These are phyloP conservation scores for Coprinopsis marcescibilis DNA, from an alignment of 768 basidiomycete species.

Conservation along the genomic window DNA sequence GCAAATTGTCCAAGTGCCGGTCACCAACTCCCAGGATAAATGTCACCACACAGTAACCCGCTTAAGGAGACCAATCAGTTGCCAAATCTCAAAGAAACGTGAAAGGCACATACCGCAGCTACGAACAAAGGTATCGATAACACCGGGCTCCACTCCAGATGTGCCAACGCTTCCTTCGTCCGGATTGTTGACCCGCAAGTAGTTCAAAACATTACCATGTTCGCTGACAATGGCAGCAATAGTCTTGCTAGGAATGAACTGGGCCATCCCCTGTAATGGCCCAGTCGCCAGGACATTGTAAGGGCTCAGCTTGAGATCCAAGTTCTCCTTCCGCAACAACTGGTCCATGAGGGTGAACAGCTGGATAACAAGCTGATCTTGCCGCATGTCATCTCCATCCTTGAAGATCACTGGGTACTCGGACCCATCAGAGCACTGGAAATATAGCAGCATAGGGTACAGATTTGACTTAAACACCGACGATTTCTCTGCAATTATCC, in stretches of 20 bases:
- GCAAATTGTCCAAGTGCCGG: constrained; percentile 91
- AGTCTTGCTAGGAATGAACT: constrained; percentile 94
- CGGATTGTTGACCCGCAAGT: constrained; percentile 78
- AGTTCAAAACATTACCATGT: constrained; percentile 82
- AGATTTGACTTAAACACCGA: constrained; percentile 97
- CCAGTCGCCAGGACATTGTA: constrained; percentile 94
- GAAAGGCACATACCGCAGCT: constrained; percentile 73
- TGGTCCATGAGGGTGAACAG: constrained; percentile 98
- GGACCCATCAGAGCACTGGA: constrained; percentile 76
- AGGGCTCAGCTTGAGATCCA: constrained; percentile 87
- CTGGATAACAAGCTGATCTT: constrained; percentile 97
- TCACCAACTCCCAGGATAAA: constrained; percentile 96
- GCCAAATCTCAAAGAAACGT: not conserved
- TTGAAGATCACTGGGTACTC: constrained; percentile 98
- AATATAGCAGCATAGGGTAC: constrained; percentile 85
- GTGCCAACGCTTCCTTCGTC: constrained; percentile 95
- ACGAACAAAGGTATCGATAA: constrained; percentile 93
- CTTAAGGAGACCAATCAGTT: constrained; percentile 35
- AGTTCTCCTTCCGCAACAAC: constrained; percentile 86
- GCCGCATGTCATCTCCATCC: constrained; percentile 97
- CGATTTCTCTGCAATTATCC: constrained; percentile 87
- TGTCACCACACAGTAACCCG: constrained; percentile 96
- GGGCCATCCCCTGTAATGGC: constrained; percentile 88
- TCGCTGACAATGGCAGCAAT: constrained; percentile 94
- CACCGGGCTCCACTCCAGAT: constrained; percentile 88